Percentiles rank a stretch among this genome's conserved stretches.
Conservation (phyloP, 768 basidiomycete genomes). For the Mycena galericulata region DNA sequence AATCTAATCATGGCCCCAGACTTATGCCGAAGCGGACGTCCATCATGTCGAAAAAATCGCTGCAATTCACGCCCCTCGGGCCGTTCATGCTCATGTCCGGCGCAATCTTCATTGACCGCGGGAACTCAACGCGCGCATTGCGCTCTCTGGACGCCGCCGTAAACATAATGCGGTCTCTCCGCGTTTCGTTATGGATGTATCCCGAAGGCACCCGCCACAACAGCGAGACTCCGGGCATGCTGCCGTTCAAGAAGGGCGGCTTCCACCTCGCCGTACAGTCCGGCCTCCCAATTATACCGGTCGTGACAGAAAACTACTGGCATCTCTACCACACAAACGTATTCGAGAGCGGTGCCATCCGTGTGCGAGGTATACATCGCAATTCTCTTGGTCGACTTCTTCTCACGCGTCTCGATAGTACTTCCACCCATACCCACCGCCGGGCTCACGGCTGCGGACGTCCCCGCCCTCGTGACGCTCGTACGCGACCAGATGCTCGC, state of each 20-base stretch:
- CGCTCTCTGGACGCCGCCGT: slow-evolving; percentile 83
- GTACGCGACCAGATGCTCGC: slow-evolving; percentile 86
- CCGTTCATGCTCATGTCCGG: slow-evolving; percentile 92
- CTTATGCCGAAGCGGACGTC: slow-evolving; percentile 85
- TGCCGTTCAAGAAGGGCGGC: slow-evolving; percentile 97
- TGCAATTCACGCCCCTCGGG: slow-evolving; percentile 89
- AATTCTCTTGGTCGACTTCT: not conserved
- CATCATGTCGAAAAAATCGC: slow-evolving; percentile 94
- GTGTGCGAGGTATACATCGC: slow-evolving; percentile 76
- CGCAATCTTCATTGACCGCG: slow-evolving; percentile 91
- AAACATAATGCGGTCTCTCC: slow-evolving; percentile 75
- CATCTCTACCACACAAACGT: slow-evolving; percentile 81
- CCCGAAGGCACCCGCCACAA: slow-evolving; percentile 94
- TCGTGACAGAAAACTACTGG: slow-evolving; percentile 96
- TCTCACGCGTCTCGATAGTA: slow-evolving; percentile 60
- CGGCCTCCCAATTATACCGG: slow-evolving; percentile 89
- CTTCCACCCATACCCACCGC: slow-evolving; percentile 89
- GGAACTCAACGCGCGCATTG: slow-evolving; percentile 80
- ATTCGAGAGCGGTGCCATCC: slow-evolving; percentile 82
- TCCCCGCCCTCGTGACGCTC: slow-evolving; percentile 70
- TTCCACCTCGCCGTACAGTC: slow-evolving; percentile 96
- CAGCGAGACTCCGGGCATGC: slow-evolving; percentile 71
- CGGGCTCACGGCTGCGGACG: slow-evolving; percentile 78
- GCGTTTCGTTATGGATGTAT: slow-evolving; percentile 92
- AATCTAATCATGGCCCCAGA: slow-evolving; percentile 51